These are phyloP conservation scores for Diaporthe eres DNA, from an alignment of 2,329 filamentous ascomycete genomes.

Conservation along the genomic window DNA sequence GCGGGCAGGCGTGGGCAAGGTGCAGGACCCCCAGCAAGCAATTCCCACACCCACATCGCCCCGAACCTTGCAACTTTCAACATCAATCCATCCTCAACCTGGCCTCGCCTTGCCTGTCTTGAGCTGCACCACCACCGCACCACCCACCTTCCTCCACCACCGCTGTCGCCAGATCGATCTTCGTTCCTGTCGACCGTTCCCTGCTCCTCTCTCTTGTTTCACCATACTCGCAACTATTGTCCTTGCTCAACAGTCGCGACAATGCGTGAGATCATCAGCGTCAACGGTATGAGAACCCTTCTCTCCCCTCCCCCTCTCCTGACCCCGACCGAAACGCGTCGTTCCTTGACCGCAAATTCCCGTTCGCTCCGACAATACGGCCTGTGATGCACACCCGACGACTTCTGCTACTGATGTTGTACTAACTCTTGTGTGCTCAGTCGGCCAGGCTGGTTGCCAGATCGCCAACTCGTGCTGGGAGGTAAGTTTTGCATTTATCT, in stretches of 20 bases:
- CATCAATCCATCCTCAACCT: constrained; percentile 38
- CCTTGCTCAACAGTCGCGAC: constrained; percentile 58
- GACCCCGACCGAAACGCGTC: constrained; percentile 45
- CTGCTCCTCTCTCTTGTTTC: constrained; percentile 50
- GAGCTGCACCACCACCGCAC: constrained; percentile 31
- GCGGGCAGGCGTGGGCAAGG: constrained; percentile 19
- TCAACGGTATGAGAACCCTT: constrained; percentile 83
- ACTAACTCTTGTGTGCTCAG: constrained; percentile 74
- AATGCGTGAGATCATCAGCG: constrained; percentile 99
- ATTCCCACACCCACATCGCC: constrained; percentile 34
- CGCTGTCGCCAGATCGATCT: constrained; percentile 44
- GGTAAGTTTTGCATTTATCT: constrained; percentile 73
- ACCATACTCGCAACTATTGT: constrained; percentile 46
- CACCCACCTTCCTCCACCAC: constrained; percentile 27
- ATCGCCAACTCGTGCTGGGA: constrained; percentile 99
- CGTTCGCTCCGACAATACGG: constrained; percentile 41
- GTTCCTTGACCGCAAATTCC: constrained; percentile 59
- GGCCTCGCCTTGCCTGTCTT: constrained; percentile 33
- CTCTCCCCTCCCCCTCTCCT: constrained; percentile 47
- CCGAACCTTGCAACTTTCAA: constrained; percentile 39
- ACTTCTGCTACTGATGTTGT: constrained; percentile 45
- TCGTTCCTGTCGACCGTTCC: constrained; percentile 45
- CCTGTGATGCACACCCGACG: constrained; percentile 41
- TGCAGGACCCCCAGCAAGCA: constrained; percentile 18
- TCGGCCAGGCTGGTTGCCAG: constrained; percentile 99